Conservation (phyloP, 2,329 filamentous ascomycete species). For the Calonectria pseudoreteaudii region DNA sequence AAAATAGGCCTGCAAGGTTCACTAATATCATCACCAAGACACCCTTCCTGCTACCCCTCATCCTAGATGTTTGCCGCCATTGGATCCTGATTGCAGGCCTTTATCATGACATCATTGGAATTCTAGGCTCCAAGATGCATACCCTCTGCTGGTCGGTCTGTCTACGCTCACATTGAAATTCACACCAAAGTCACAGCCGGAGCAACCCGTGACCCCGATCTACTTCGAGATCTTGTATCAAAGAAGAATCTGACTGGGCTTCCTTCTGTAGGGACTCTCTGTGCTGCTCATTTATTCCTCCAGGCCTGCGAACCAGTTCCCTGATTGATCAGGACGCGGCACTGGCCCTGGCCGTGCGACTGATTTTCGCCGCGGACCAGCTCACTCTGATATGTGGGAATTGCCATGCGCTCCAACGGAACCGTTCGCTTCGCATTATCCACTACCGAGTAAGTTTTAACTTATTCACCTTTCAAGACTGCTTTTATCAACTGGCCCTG, state of each 20-base stretch:
- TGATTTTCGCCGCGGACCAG: background rate
- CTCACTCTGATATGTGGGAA: background rate
- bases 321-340: background rate
- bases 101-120: background rate
- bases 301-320: background rate
- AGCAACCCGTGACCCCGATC: too few relatives aligned
- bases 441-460: background rate
- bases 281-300: background rate
- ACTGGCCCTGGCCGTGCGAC: background rate
- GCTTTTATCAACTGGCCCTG: background rate
- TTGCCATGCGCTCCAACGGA: background rate
- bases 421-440: background rate
- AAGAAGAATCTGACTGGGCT: too few relatives aligned
- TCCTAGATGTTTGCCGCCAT: too few relatives aligned
- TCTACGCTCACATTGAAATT: background rate
- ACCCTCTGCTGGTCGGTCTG: background rate
- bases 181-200: background rate
- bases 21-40: background rate
- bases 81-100: background rate
- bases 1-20: background rate
- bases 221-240: background rate
- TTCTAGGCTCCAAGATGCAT: background rate
- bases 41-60: too few relatives aligned
- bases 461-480: background rate
- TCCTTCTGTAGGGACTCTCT: background rate